A percentile compares a stretch with the other conserved stretches of the same genome.
Evolutionary conservation across 2,329 filamentous ascomycete genomes (phyloP).

Genomic region (Hypoxylon sp.): DNA sequence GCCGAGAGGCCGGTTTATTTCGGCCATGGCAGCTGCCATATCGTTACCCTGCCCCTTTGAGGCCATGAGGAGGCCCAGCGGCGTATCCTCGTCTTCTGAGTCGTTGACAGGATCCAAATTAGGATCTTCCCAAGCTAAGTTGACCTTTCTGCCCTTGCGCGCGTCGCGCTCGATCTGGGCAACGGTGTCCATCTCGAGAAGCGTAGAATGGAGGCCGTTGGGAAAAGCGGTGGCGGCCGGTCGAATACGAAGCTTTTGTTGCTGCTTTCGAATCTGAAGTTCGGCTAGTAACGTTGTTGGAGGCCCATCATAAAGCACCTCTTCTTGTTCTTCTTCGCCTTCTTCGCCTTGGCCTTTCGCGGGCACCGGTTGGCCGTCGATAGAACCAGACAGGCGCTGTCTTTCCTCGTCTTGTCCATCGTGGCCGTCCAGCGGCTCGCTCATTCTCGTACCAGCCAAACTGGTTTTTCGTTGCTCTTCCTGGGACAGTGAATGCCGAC

Average conservation of each 20-base stretch:
- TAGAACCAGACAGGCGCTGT: slow-evolving; percentile 36
- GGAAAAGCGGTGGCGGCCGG: slow-evolving; percentile 69
- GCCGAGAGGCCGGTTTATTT: slow-evolving; percentile 72
- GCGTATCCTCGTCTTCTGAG: slow-evolving; percentile 68
- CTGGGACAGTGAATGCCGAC: slow-evolving; percentile 39
- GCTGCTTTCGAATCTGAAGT: slow-evolving; percentile 87
- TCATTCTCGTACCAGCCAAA: slow-evolving; percentile 12
- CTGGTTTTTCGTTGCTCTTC: slow-evolving; percentile 36
- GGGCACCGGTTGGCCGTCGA: slow-evolving; percentile 45
- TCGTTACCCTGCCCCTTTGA: slow-evolving; percentile 62
- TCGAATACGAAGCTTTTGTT: slow-evolving; percentile 81
- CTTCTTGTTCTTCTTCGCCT: slow-evolving; percentile 56
- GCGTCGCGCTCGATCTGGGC: slow-evolving; percentile 82
- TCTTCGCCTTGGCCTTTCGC: slow-evolving; percentile 57
- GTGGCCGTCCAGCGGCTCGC: slow-evolving; percentile 3
- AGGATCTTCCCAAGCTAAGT: slow-evolving; percentile 83
- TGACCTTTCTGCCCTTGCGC: slow-evolving; percentile 77
- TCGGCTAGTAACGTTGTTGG: slow-evolving; percentile 94
- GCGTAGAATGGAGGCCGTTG: slow-evolving; percentile 87
- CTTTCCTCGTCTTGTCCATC: slow-evolving; percentile 40
- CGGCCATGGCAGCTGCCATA: slow-evolving; percentile 57
- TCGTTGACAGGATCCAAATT: slow-evolving; percentile 35
- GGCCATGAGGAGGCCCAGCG: slow-evolving; percentile 81
- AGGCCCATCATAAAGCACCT: slow-evolving; percentile 68
- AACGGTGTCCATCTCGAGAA: slow-evolving; percentile 89